phyloP scores from a whole-genome alignment of 441 rosid species.

The Manihot esculenta region DNA sequence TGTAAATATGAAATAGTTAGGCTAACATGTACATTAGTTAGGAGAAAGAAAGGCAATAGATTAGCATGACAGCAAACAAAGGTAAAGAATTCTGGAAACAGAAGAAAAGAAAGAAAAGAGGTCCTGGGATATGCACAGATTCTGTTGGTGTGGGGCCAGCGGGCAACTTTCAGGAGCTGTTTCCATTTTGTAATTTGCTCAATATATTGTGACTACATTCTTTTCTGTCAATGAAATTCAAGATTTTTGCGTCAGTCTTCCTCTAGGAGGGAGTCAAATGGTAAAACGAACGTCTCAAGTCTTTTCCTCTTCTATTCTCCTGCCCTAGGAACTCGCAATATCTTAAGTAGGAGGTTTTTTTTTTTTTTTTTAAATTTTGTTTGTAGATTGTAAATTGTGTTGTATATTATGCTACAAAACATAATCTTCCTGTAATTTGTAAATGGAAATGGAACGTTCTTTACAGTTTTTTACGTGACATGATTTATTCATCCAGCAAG shows the following conservation, averaged over 20 bases:
- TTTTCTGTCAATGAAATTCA: constrained; percentile 30
- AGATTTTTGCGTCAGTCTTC: constrained; percentile 12
- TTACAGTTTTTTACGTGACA: too few species aligned
- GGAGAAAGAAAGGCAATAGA: constrained; percentile 36
- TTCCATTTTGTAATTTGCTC: constrained; percentile 34
- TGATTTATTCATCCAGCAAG: too few species aligned
- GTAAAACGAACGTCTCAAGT: too few species aligned
- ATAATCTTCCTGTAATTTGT: too few species aligned
- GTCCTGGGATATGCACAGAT: constrained; percentile 4
- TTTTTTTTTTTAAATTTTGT: too few species aligned
- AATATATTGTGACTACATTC: constrained; percentile 25
- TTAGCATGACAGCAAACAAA: constrained; percentile 28
- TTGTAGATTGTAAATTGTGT: too few species aligned
- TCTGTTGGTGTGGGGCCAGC: constrained; percentile 11
- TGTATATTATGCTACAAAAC: too few species aligned
- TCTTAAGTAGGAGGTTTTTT: too few species aligned
- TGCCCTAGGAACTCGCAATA: too few species aligned
- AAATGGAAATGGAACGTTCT: too few species aligned
- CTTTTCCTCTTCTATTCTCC: too few species aligned
- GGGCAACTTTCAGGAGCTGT: constrained; percentile 15
- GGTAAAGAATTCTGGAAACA: constrained; percentile 28
- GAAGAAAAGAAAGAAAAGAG: constrained; percentile 10
- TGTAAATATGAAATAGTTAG: constrained; percentile 49
- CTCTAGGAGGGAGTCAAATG: too few species aligned
- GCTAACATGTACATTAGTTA: constrained; percentile 53